Percentiles rank a stretch among this genome's conserved stretches.
Conservation (phyloP, 441 rosid species). For the Breynia disticha region DNA sequence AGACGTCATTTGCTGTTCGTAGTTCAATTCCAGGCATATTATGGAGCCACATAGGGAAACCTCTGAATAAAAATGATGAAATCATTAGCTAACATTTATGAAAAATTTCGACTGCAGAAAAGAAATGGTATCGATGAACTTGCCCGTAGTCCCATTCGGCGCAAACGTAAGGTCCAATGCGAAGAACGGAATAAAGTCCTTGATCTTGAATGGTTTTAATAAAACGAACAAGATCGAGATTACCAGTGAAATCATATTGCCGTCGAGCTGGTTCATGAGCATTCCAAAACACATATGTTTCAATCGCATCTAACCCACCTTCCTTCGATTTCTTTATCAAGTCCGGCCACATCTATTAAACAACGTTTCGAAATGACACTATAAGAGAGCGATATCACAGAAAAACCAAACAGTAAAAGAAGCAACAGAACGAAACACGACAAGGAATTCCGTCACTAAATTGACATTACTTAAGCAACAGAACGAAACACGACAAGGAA, state of each 20-base stretch:
- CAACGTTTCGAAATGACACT: too few species aligned
- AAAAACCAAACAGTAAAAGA: neutral
- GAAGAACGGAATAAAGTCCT: constrained; percentile 38
- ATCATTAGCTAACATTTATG: neutral
- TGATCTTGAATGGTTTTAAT: constrained; percentile 26
- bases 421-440: neutral
- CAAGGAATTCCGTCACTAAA: neutral
- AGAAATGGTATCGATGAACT: neutral
- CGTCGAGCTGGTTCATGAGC: constrained; percentile 66
- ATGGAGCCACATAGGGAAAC: constrained; percentile 47
- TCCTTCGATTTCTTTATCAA: constrained; percentile 57
- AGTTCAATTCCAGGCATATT: constrained; percentile 30
- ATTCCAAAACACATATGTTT: constrained; percentile 78
- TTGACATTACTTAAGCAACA: neutral
- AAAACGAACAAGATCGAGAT: constrained; percentile 33
- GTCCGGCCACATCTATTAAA: constrained; percentile 61
- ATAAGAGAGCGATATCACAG: too few species aligned
- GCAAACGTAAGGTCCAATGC: constrained; percentile 62
- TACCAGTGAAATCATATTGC: constrained; percentile 31
- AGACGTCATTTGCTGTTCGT: constrained; percentile 30
- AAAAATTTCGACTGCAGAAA: neutral
- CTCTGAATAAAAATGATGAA: constrained; percentile 13
- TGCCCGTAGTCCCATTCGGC: constrained; percentile 65
- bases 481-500: neutral
- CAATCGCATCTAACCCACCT: constrained; percentile 70